Evolutionary conservation across 495 filamentous ascomycete genomes (phyloP), one percentile per base, ranked within the genome.

Genomic region (Ascobolus immersus): DNA sequence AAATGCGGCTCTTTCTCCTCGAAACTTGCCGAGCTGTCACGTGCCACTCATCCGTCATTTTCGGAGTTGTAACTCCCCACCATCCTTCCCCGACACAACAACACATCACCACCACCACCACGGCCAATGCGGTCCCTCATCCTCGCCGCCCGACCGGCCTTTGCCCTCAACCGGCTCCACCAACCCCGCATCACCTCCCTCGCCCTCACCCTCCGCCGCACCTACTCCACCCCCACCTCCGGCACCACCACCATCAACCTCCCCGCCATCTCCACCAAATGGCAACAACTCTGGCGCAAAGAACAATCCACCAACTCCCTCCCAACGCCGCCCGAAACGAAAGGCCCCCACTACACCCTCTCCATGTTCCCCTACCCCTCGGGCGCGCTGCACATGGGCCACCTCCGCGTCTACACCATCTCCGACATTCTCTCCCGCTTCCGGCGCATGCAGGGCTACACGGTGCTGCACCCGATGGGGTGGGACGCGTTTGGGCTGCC

Each of bases 331-430:
- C 25, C 15, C 6, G 13, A 24, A 28, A 19, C 54, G 59, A 11
- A 71, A 67, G 42, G 72, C 65, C 43, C n/a, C n/a, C n/a, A n/a
- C n/a, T 91, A 84, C 47, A 65, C 90, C 42, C 57, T 86, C 14
- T 73, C 80, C 35, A 91, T 91, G 80, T 90, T 90, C 45, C 80
- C 80, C 2, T 91, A 91, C 50, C 80, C 80, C 2, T 90, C 80
- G 0, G 80, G 80, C 6, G 69, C 70, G 18, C 62, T 91, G n/a
- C 80, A 91, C 50, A 69, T 91, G 45, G 80, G 80, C 11, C 80
- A 91, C 50, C 58, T 90, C 10, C 67, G 80, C 2, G 77, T 86
- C 29, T 91, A 90, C 57, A 82, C 80, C 12, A 82, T 91, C 38
- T 76, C 79, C 23, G 80, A 91, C 54, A 73, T 80, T 2, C 52